phyloP scores from a whole-genome alignment of 345 rosid species.

The Hibiscus tridactylites region DNA sequence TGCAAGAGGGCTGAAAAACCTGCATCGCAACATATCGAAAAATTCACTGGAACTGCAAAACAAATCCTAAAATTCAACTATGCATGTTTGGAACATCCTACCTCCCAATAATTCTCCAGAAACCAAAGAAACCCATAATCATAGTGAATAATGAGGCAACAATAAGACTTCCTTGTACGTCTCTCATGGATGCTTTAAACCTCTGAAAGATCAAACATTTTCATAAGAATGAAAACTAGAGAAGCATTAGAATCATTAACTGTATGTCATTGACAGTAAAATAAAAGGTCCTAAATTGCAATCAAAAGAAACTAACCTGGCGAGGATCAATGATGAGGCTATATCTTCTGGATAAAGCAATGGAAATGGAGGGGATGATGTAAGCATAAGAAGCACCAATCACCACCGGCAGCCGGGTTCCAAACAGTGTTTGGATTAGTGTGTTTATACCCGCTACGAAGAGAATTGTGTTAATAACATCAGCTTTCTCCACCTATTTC shows the following conservation, averaged over 20 bases:
- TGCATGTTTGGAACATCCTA: constrained; percentile 4
- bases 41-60: background rate
- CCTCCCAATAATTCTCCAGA: constrained; percentile 74
- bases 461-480: constrained; percentile 60
- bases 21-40: constrained; percentile 23
- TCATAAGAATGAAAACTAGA: background rate
- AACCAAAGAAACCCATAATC: constrained; percentile 69
- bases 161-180: constrained; percentile 72
- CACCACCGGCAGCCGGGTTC: constrained; percentile 76
- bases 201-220: constrained; percentile 30
- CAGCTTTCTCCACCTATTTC: constrained; percentile 68
- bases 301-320: constrained; percentile 28
- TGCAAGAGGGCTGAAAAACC: constrained; percentile 75
- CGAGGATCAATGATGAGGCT: constrained; percentile 34
- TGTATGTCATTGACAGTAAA: background rate
- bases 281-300: too few species aligned
- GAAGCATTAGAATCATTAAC: background rate
- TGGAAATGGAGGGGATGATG: constrained; percentile 59
- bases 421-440: constrained; percentile 57
- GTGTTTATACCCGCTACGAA: constrained; percentile 82
- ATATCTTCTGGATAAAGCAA: constrained; percentile 42
- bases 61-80: background rate
- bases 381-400: constrained; percentile 73
- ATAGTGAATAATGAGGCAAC: constrained; percentile 52
- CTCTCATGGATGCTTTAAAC: constrained; percentile 55